Evolutionary conservation across 176 grass and related monocot species (phyloP), one percentile per base, ranked within the genome.

Genomic region (Musa schizocarpa): DNA sequence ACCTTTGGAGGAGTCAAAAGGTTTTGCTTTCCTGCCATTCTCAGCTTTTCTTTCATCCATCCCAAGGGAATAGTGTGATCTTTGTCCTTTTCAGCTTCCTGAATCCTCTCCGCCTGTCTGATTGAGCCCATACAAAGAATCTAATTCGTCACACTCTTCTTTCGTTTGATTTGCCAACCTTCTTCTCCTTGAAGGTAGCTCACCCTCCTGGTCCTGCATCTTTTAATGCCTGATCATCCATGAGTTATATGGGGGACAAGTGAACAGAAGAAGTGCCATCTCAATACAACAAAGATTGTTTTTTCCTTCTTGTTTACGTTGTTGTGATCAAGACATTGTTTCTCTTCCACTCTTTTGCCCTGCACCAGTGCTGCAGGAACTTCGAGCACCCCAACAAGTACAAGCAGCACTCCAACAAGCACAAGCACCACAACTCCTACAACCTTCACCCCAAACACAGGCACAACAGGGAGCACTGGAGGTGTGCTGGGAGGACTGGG

Each of bases 291-390:
- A 43, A 43, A 43, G 34, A 43, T 43, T 43, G 34, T 43, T 43
- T 6, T 0, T 43, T 34, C 0, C 3, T 34, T 4, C 29, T 6
- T 43, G 34, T 43, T 43, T 43, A 43, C 0, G 34, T 43, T 43
- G 4, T 43, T 43, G 34, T 43, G 34, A 50, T 24, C 26, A 48
- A 49, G 48, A 50, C 16, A 24, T 50, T 19, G 34, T 14, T 50
- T 75, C 23, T 43, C 34, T 43, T 43, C 34, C 34, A 43, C 54
- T 12, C 53, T 72, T 61, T 63, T 50, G 19, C 3, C 27, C 48
- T 48, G 55, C 53, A 10, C 11, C 74, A 76, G 74, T 76, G 74
- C 74, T 64, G 74, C 74, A 63, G 74, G 74, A 61, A 63, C 74
- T 24, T 29, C 73, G 49, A 20, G 73, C 24, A 63, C 73, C 11